phyloP scores from a whole-genome alignment of 2,329 filamentous ascomycete species.

The Stemphylium vesicarium region DNA sequence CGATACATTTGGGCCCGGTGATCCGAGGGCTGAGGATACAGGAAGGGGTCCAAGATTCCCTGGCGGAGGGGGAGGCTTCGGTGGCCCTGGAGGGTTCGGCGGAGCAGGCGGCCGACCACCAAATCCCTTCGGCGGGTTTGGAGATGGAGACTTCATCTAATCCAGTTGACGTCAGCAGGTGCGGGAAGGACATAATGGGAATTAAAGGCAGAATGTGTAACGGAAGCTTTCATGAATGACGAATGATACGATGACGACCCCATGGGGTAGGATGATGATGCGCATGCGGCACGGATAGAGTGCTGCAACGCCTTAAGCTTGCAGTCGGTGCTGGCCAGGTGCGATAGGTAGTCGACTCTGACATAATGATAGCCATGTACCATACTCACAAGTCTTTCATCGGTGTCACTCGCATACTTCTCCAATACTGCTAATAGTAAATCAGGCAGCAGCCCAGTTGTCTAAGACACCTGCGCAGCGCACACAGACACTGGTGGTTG shows the following conservation, averaged over 20 bases:
- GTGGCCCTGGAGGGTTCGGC: constrained; percentile 46
- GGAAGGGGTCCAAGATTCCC: constrained; percentile 40
- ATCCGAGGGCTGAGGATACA: constrained; percentile 50
- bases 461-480: too few species aligned
- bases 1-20: constrained; percentile 73
- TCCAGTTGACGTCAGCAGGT: background rate
- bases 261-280: background rate
- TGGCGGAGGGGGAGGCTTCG: constrained; percentile 54
- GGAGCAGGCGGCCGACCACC: constrained; percentile 58
- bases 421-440: too few species aligned
- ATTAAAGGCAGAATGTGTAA: background rate
- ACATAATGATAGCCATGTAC: background rate
- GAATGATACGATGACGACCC: background rate
- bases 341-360: background rate
- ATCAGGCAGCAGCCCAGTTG: too few species aligned
- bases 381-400: background rate
- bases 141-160: constrained; percentile 63
- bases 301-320: background rate
- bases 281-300: constrained; percentile 8
- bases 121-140: constrained; percentile 67
- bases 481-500: too few species aligned
- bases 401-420: too few species aligned
- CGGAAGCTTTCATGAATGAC: constrained; percentile 1
- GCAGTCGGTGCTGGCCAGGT: background rate
- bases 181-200: background rate